Evolutionary conservation across 192 early-diverging fungal genomes (phyloP).

Genomic region (Coemansia sp.): DNA sequence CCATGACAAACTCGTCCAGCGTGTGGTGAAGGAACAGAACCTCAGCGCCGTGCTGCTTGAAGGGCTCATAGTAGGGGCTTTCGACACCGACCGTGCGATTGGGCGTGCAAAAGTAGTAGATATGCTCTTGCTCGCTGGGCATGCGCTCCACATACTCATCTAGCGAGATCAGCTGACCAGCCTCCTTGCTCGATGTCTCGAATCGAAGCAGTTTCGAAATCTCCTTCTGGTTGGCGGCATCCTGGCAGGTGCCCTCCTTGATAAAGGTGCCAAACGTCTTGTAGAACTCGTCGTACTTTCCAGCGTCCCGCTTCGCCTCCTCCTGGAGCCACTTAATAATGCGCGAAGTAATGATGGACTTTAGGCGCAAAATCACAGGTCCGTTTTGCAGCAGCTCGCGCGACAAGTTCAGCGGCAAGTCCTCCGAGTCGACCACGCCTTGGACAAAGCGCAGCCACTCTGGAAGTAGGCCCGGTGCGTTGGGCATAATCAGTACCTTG

Average conservation of each 20-base stretch:
- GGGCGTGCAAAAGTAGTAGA: constrained; percentile 84
- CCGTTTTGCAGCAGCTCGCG: constrained; percentile 96
- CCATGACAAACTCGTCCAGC: constrained; percentile 78
- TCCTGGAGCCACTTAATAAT: constrained; percentile 83
- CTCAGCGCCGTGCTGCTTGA: constrained; percentile 87
- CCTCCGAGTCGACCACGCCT: constrained; percentile 95
- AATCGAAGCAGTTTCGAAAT: constrained; percentile 86
- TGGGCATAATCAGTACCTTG: constrained; percentile 97
- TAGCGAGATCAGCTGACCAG: constrained; percentile 59
- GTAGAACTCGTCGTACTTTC: constrained; percentile 74
- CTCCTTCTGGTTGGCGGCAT: constrained; percentile 67
- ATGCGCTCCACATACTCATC: constrained; percentile 85
- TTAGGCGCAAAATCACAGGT: constrained; percentile 76
- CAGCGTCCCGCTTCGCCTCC: constrained; percentile 64
- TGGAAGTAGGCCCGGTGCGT: constrained; percentile 83
- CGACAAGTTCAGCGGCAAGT: constrained; percentile 97
- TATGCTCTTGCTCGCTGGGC: constrained; percentile 88
- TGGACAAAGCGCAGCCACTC: constrained; percentile 89
- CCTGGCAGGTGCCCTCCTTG: constrained; percentile 92
- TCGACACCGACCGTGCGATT: constrained; percentile 68
- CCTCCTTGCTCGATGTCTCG: constrained; percentile 63
- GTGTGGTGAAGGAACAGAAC: constrained; percentile 81
- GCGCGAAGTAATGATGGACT: constrained; percentile 88
- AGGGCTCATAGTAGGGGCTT: constrained; percentile 91
- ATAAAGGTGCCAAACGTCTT: constrained; percentile 73